Percentiles rank a stretch among this genome's conserved stretches.
Conservation (phyloP, 192 early-diverging fungal genomes). For the Backusella sp. region DNA sequence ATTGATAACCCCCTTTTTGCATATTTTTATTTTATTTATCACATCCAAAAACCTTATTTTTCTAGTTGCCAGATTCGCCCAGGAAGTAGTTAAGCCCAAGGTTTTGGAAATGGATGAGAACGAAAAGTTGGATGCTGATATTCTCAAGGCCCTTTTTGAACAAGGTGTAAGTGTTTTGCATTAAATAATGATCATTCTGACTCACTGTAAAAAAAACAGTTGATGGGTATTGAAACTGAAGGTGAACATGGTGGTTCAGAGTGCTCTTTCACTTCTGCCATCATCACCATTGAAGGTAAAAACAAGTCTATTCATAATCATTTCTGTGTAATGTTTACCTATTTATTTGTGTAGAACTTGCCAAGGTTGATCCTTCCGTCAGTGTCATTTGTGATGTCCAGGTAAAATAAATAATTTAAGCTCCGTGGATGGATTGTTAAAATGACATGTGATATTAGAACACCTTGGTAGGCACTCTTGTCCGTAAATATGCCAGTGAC, state of each 20-base stretch:
- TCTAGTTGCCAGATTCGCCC: conserved; percentile 80
- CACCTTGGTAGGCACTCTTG: conserved; percentile 92
- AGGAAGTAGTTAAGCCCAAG: conserved; percentile 80
- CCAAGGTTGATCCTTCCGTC: conserved; percentile 94
- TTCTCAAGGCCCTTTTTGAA: conserved; percentile 87
- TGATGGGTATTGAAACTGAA: conserved; percentile 95
- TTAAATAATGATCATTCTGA: not conserved
- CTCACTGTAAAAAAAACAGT: conserved; percentile 22
- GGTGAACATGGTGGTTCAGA: conserved; percentile 77
- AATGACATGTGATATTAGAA: conserved; percentile 54
- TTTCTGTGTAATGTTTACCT: no score
- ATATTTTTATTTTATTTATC: not conserved
- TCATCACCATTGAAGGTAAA: conserved; percentile 78
- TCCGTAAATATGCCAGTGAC: conserved; percentile 78
- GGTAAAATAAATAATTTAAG: conserved; percentile 30
- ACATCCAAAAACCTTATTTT: not conserved
- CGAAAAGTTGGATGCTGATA: conserved; percentile 74
- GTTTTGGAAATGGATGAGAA: conserved; percentile 90
- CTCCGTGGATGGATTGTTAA: not conserved
- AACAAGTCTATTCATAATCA: not conserved
- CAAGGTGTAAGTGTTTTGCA: conserved; percentile 64
- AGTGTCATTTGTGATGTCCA: conserved; percentile 90
- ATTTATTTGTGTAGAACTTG: conserved; percentile 61
- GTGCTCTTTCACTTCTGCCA: conserved; percentile 80
- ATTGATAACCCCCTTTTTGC: not conserved